Base-by-base conservation (phyloP, 73 alveolate genomes). In the Tetrahymena malaccensis region DNA sequence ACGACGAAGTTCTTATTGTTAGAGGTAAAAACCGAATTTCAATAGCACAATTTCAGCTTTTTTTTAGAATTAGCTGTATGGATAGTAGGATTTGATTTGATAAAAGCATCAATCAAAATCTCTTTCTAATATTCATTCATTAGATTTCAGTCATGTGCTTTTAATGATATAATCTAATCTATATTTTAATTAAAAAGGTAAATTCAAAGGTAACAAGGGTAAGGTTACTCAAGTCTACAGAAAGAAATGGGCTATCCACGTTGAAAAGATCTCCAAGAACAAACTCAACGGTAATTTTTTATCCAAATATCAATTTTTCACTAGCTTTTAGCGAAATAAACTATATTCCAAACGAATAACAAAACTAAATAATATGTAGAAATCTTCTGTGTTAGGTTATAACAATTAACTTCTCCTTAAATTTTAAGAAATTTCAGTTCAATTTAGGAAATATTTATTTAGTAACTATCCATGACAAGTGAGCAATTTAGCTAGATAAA, bases 151-250 rank as follows among this genome's bases (percentile, higher is more conserved):
- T 50, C 27, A 7, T 19, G 16, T 50, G 83, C 4, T 50, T 19
- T 10, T 50, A 31, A 50, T 50, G 27, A 21, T 44, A 10, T 44
- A 4, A 17, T 50, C 83, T 50, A 50, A 97, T 93, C 85, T 89
- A 40, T 96, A 96, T 93, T 93, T 94, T 83, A 95, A 96, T 96
- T 94, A 94, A 96, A 95, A 97, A 94, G 99, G 99, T 43, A 40
- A 55, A 93, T 93, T 56, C 96, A 98, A 98, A 96, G 98, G 98
- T 85, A 98, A 97, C 93, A 98, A 97, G 96, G 99, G 99, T 94
- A 98, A 98, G 96, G 99, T 98, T 95, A 96, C 96, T 83, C 94
- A 97, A 94, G 99, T 98, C 96, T 97, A 98, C 98, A 98, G 99
- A 96, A 98, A 97, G 98, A 98, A 97, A 96, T 98, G 98, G 99